Base-by-base conservation (phyloP, 768 basidiomycete genomes). In the Suillus ampliporus region DNA sequence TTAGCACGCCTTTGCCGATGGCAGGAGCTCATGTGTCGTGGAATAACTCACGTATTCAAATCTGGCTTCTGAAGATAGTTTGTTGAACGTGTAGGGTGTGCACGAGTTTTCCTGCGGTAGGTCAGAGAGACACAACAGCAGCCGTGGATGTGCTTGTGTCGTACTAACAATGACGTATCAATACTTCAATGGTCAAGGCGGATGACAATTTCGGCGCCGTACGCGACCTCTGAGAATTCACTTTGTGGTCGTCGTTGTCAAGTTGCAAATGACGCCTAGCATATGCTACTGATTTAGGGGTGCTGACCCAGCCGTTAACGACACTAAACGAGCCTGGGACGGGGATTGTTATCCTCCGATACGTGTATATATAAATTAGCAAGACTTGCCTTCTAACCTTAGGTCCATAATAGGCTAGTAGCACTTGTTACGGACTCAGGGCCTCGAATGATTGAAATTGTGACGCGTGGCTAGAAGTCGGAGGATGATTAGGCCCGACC, bases 401-500 rank as follows among this genome's bases (percentile, higher is more conserved):
- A 38, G 21, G 14, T 17, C 53, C 37, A 56, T 56, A 56, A 56
- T 40, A 56, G 54, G 54, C 38, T 38, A 56, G n/a, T n/a, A n/a
- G n/a, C 23, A 5, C 23, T 38, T 21, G 10, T 56, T 31, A 14
- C 26, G 10, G 17, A 19, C 17, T 38, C 37, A 37, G 23, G 54
- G 54, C 14, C 19, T 17, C 26, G 9, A 26, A 23, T 3, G 17
- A 26, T 26, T 56, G 37, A 19, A 40, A 40, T 26, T 26, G 17
- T 10, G 10, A 40, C 23, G 35, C 51, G 51, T 53, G 51, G 51
- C 21, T 35, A 37, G 37, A 15, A 53, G 52, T 56, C 54, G 54
- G 54, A 56, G 54, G 54, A 56, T 56, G 23, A 56, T 40, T 56
- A 56, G 54, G 23, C 54, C 54, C 54, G 54, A 56, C 54, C 37